Evolutionary conservation across 2,329 filamentous ascomycete species (phyloP).

Genomic region (Phaeosphaeriaceae sp.): DNA sequence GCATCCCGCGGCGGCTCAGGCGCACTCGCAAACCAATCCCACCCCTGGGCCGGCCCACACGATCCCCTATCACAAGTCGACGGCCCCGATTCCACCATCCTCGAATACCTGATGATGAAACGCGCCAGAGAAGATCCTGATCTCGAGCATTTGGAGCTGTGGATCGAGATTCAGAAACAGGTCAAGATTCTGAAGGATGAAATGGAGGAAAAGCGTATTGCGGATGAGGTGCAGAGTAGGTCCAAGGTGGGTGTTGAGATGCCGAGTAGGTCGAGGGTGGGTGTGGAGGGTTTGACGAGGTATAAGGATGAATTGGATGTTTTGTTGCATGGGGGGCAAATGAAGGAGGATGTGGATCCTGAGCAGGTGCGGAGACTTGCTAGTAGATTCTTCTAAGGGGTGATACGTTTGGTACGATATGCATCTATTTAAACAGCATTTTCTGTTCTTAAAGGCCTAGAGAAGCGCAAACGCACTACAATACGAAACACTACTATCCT

Average conservation of each 20-base stretch:
- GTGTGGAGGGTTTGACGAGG: constrained; percentile 1
- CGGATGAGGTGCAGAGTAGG: neutral
- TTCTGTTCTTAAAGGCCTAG: constrained; percentile 5
- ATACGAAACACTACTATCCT: constrained; percentile 92
- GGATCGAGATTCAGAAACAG: constrained; percentile 52
- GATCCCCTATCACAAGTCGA: constrained; percentile 27
- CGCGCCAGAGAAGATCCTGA: constrained; percentile 25
- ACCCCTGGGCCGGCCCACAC: constrained; percentile 35
- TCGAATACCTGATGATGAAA: constrained; percentile 3
- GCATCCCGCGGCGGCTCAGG: constrained; percentile 27
- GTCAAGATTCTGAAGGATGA: constrained; percentile 52
- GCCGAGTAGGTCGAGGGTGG: constrained; percentile 4
- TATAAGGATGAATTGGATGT: constrained; percentile 34
- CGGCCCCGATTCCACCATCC: constrained; percentile 4
- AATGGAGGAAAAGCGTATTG: constrained; percentile 37
- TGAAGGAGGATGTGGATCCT: neutral
- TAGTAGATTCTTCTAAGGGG: too few relatives aligned
- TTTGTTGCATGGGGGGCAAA: constrained; percentile 21
- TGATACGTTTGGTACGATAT: too few relatives aligned
- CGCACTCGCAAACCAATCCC: constrained; percentile 13
- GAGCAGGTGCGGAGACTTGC: too few relatives aligned
- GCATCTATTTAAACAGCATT: neutral
- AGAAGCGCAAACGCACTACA: constrained; percentile 84
- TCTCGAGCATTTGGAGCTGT: constrained; percentile 48
- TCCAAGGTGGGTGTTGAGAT: constrained; percentile 2